These are phyloP conservation scores for Epichloe sp. DNA, from an alignment of 2,329 filamentous ascomycete species.

Conservation along the genomic window DNA sequence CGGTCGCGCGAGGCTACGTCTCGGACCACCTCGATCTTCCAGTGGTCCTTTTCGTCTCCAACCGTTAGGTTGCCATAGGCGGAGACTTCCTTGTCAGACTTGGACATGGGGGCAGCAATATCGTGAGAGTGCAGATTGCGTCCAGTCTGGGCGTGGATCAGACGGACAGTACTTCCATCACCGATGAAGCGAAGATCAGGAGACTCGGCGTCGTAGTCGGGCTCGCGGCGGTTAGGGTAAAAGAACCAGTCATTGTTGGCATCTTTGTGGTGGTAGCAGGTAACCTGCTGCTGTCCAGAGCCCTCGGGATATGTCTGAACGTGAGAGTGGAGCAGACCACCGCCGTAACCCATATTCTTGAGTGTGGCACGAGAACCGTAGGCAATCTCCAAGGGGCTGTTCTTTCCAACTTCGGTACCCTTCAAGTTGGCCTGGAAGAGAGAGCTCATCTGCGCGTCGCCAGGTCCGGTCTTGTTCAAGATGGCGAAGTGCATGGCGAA, in stretches of 20 bases:
- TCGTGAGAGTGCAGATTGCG: conserved; percentile 94
- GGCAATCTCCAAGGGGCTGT: conserved; percentile 86
- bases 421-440: conserved; percentile 94
- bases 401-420: conserved; percentile 85
- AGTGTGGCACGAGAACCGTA: conserved; percentile 80
- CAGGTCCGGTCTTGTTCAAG: conserved; percentile 83
- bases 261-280: conserved; percentile 99
- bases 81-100: conserved; percentile 85
- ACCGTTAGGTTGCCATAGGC: conserved; percentile 91
- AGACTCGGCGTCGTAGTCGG: conserved; percentile 58
- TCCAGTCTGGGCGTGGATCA: conserved; percentile 90
- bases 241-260: conserved; percentile 99
- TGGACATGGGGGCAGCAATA: conserved; percentile 77
- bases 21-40: conserved; percentile 81
- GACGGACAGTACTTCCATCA: conserved; percentile 65
- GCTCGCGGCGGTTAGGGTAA: conserved; percentile 76
- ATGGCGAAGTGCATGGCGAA: conserved; percentile 93
- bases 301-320: conserved; percentile 93
- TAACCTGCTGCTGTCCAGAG: conserved; percentile 88
- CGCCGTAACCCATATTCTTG: conserved; percentile 99
- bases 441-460: conserved; percentile 99
- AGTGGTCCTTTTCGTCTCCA: conserved; percentile 96
- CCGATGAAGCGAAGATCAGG: conserved; percentile 58
- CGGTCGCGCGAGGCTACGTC: conserved; percentile 80
- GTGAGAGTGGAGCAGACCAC: conserved; percentile 90